Evolutionary conservation across 345 rosid species (phyloP).

Genomic region (Lepidium sativum): DNA sequence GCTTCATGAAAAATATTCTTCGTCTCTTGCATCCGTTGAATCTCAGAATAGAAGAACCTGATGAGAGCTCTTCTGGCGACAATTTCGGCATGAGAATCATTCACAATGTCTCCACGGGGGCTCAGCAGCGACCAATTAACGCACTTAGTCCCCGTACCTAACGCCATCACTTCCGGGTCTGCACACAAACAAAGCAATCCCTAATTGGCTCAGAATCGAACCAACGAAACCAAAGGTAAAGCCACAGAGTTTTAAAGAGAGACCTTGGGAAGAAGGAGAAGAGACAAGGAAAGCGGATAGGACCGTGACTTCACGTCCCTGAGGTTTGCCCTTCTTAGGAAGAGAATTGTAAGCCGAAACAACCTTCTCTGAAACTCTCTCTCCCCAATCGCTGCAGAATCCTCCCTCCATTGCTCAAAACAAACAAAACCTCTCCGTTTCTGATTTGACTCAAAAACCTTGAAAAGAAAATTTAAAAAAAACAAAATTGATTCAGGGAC

Average conservation of each 20-base stretch:
- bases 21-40: slow-evolving; percentile 30
- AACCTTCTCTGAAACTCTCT: slow-evolving; percentile 48
- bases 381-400: slow-evolving; percentile 35
- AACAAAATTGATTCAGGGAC: too few species aligned
- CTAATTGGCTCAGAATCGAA: not conserved
- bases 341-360: slow-evolving; percentile 44
- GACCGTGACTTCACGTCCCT: slow-evolving; percentile 80
- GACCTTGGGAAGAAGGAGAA: slow-evolving; percentile 65
- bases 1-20: slow-evolving; percentile 4
- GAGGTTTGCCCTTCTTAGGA: slow-evolving; percentile 90
- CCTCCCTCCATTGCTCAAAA: slow-evolving; percentile 5
- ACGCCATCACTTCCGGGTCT: slow-evolving; percentile 61
- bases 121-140: slow-evolving; percentile 55
- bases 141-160: slow-evolving; percentile 92
- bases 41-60: slow-evolving; percentile 70
- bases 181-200: not conserved
- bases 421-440: too few species aligned
- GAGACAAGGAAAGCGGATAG: slow-evolving; percentile 76
- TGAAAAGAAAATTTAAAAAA: too few species aligned
- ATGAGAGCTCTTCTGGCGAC: slow-evolving; percentile 71
- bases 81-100: slow-evolving; percentile 90
- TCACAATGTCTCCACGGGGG: slow-evolving; percentile 64
- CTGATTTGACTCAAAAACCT: too few species aligned
- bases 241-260: not conserved
- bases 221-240: not conserved